Conservation (phyloP, 495 filamentous ascomycete genomes). For the Aspergillus avenaceus region DNA sequence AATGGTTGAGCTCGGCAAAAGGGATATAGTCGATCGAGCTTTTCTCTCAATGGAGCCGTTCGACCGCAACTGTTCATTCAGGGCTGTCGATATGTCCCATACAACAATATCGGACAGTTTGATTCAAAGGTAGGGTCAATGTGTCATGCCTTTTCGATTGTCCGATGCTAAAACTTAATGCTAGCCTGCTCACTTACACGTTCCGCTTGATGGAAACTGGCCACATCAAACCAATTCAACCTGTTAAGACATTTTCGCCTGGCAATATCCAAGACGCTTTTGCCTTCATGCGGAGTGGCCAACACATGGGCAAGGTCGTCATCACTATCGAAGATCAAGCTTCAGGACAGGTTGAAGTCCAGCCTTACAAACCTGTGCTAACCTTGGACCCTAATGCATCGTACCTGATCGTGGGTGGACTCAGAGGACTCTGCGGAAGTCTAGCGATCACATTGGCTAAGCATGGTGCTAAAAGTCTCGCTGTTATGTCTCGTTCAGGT, state of each 20-base stretch:
- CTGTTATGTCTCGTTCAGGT: background rate
- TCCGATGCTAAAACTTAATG: background rate
- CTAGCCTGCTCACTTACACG: background rate
- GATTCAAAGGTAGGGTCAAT: too few species aligned
- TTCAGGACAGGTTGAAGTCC: background rate
- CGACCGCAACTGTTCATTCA: background rate
- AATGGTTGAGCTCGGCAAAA: background rate
- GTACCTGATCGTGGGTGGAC: background rate
- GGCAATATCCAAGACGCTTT: background rate
- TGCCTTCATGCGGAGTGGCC: background rate
- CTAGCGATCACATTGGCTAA: background rate
- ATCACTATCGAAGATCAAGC: background rate
- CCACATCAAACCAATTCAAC: background rate
- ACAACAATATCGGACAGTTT: background rate
- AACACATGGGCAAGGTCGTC: background rate
- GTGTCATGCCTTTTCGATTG: background rate
- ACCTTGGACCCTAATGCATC: background rate
- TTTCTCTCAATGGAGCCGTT: background rate
- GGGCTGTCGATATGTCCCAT: background rate
- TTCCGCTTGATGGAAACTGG: background rate
- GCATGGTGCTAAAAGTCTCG: background rate
- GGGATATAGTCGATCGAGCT: background rate
- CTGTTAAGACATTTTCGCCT: background rate
- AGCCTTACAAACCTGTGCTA: background rate
- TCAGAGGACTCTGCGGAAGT: background rate